Base-by-base conservation (phyloP, 352 stramenopile species). In the Phytopythium montanum region DNA sequence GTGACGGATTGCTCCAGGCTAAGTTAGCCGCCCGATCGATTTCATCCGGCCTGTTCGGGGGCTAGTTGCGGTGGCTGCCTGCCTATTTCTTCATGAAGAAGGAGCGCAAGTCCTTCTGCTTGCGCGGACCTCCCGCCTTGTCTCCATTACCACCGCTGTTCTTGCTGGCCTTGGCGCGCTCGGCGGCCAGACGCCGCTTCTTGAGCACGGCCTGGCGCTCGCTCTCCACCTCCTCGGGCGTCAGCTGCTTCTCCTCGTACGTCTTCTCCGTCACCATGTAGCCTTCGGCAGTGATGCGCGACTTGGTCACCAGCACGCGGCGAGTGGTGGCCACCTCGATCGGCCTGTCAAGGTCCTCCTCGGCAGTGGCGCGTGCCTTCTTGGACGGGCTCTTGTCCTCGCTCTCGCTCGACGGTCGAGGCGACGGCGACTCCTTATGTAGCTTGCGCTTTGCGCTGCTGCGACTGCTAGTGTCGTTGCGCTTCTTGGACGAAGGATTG, bases 221-320 rank as follows among this genome's bases (percentile, higher is more conserved):
- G 39, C 79, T 68, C 42, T 73, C 69, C 38, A 88, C 66, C 50
- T 88, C 76, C 48, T 87, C 76, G 2, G 64, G 48, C 41, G 76
- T 87, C 29, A 90, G 60, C 52, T 91, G 75, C 38, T 90, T 73
- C 41, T 92, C 81, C 31, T 94, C 76, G 42, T 79, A 86, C 39
- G 67, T 70, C 49, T 87, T 87, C 65, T 94, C 85, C 29, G 82
- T 94, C 29, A 91, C 80, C 85, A 94, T 94, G 72, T 94, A 94
- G 26, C 85, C 85, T 51, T 89, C 63, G 28, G 91, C 79, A 49
- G 87, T 91, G 61, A 94, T 89, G 53, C 74, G 71, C 41, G 82
- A 90, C 66, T 89, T 94, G 36, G 65, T 79, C 36, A 90, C 72
- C 18, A 85, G 59, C 48, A 87, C 62, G 12, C 72, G 69, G n/a